Evolutionary conservation across 768 basidiomycete species (phyloP).

Genomic region (Boletus rex-veris): DNA sequence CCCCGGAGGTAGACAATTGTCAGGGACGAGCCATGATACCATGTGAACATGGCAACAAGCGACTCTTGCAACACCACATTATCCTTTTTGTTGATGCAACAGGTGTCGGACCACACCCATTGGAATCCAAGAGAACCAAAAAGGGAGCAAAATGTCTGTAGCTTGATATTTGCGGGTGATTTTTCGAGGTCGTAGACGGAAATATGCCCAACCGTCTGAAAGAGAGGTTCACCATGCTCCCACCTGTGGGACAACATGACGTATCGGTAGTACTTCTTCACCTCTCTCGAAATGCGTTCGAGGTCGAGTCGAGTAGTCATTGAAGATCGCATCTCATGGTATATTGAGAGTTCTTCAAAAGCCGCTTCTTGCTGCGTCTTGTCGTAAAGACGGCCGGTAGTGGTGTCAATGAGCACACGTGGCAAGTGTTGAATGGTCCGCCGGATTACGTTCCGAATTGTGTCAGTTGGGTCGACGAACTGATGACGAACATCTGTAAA

Average conservation of each 20-base stretch:
- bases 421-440: neutral
- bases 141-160: conserved; percentile 5
- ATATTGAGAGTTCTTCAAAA: conserved; percentile 3
- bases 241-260: conserved; percentile 12
- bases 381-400: conserved; percentile 7
- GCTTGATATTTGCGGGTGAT: conserved; percentile 3
- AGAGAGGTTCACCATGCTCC: conserved; percentile 1
- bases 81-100: neutral
- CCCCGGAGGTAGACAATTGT: conserved; percentile 13
- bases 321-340: conserved; percentile 2
- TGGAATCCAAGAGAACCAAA: neutral
- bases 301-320: neutral
- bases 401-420: conserved; percentile 2
- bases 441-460: neutral
- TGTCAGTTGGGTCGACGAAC: neutral
- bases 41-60: conserved; percentile 13
- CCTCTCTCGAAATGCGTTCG: conserved; percentile 1
- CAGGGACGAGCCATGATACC: conserved; percentile 8
- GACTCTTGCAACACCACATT: conserved; percentile 11
- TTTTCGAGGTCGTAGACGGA: conserved; percentile 3
- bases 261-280: conserved; percentile 8
- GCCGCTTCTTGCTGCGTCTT: conserved; percentile 7
- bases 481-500: neutral
- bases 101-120: conserved; percentile 20
- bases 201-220: conserved; percentile 2